Evolutionary conservation across 106 monocot species (phyloP), one percentile per base, ranked within the genome.

Genomic region (Vanilla planifolia): DNA sequence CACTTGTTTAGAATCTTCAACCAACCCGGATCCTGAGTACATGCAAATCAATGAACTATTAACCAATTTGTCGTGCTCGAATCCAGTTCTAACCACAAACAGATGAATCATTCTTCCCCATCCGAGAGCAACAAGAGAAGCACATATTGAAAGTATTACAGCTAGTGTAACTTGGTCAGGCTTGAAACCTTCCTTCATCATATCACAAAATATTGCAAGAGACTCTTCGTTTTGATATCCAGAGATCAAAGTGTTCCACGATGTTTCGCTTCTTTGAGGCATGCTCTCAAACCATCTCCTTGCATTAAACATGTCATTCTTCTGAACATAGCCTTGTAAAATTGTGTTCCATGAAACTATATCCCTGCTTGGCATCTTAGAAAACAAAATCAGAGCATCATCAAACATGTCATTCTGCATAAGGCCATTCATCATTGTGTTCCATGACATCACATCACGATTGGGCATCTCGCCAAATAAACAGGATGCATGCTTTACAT

Each of bases 401-500:
- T 81, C 75, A 16, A 85, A 51, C 80, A 63, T 64, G 0, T 61
- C 67, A 52, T 78, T 81, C 66, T 47, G 63, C 5, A 82, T 70
- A 8, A 79, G 76, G 0, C 89, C 85, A 34, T 67, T 73, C 67
- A 89, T 78, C 85, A 90, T 89, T 1, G 75, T 85, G 55, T 89
- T 89, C 80, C 89, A 89, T n/a, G 84, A 61, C 33, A 85, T 43
- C 27, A 67, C 25, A 64, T 85, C 84, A 11, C 70, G 66, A 19
- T 37, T 14, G 6, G 79, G 76, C 81, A 82, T 90, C 37, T 64
- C 43, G 10, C 66, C 34, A 21, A 89, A 89, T 30, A 85, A 40
- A 23, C 19, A 26, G 8, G 55, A 46, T 8, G 78, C 84, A 17
- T 37, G 60, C 2, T 60, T 56, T 10, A 85, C 34, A 27, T 75